Evolutionary conservation across 2,329 filamentous ascomycete genomes (phyloP).

Genomic region (Ceratocystis cacaofunesta): DNA sequence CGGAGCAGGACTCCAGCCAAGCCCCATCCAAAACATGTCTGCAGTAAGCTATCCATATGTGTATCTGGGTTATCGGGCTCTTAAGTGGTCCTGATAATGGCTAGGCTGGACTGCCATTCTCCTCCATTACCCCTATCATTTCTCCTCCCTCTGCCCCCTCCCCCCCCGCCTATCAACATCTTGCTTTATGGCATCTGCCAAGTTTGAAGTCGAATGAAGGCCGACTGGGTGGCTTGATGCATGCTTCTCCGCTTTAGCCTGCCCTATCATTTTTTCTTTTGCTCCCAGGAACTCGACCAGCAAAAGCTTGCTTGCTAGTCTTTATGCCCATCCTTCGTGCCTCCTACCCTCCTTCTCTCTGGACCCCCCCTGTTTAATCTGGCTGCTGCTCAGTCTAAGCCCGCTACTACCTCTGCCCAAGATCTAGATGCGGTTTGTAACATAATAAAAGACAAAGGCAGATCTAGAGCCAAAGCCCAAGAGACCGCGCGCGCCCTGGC

Average conservation of each 20-base stretch:
- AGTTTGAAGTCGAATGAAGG: not conserved
- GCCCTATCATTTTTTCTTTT: not conserved
- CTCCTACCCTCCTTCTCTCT: not conserved
- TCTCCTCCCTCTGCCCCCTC: not conserved
- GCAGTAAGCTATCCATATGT: not conserved
- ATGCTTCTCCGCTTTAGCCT: not conserved
- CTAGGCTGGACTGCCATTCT: not conserved
- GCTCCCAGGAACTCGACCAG: not conserved
- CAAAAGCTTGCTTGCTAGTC: not conserved
- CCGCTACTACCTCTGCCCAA: not conserved
- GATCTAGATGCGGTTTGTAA: constrained; percentile 1
- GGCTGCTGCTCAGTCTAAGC: not conserved
- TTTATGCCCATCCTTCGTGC: not conserved
- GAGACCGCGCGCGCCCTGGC: not conserved
- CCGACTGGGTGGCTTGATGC: not conserved
- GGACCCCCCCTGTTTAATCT: not conserved
- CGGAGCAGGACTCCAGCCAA: not conserved
- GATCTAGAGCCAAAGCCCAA: no score
- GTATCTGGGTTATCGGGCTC: not conserved
- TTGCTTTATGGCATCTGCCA: not conserved
- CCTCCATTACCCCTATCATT: no score
- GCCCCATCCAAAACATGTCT: not conserved
- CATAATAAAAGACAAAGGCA: not conserved
- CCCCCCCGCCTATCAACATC: not conserved
- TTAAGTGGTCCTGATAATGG: not conserved